Conservation (phyloP, 179 eudicot species). For the Silene noctiflora region DNA sequence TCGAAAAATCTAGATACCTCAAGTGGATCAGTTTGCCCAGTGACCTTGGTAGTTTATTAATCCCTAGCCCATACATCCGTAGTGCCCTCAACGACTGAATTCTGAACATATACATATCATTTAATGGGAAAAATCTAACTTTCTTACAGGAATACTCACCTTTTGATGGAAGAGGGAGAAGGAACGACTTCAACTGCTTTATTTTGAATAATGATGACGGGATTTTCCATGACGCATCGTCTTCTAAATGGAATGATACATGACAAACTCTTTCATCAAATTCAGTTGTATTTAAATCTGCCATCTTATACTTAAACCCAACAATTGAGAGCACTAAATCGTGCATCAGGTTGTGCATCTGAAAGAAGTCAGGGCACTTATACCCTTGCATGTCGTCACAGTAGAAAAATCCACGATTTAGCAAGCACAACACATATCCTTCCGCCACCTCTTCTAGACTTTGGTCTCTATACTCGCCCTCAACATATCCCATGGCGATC, state of each 20-base stretch:
- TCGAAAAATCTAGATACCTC: not conserved
- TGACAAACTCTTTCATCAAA: constrained; percentile 11
- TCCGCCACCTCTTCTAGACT: not conserved
- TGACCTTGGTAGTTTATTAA: not conserved
- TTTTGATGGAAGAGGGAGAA: not conserved
- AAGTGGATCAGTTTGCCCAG: not conserved
- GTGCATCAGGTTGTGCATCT: constrained; percentile 5
- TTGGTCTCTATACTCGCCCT: not conserved
- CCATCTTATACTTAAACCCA: constrained; percentile 10
- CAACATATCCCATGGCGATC: constrained; percentile 14
- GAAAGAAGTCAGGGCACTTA: not conserved
- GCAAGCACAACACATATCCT: no score
- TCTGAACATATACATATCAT: not conserved
- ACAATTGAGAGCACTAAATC: constrained; percentile 1
- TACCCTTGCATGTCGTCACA: not conserved
- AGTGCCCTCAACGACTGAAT: not conserved
- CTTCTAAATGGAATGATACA: not conserved
- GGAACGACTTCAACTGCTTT: constrained; percentile 4
- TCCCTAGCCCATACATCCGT: not conserved
- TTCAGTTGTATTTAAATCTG: not conserved
- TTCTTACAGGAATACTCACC: no score
- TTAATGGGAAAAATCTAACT: not conserved
- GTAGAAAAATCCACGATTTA: constrained; percentile 1
- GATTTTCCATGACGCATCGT: not conserved
- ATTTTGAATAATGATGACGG: not conserved